A percentile compares a stretch with the other conserved stretches of the same genome.
Evolutionary conservation across 768 basidiomycete species (phyloP).

Genomic region (Podaxis pistillaris): DNA sequence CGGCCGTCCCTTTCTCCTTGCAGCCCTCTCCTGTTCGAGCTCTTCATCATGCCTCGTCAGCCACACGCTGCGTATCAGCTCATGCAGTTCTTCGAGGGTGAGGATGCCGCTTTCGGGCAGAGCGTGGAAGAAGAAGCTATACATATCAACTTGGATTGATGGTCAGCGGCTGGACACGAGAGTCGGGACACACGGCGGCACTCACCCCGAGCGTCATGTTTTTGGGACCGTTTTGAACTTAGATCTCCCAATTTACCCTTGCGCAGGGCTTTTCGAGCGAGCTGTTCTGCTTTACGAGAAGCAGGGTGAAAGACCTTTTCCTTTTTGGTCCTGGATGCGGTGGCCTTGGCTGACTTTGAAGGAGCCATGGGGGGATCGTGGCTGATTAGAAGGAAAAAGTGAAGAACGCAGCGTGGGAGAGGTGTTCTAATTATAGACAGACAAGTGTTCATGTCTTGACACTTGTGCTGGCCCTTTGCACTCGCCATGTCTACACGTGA

Average conservation of each 20-base stretch:
- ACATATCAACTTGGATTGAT: slow-evolving; percentile 59
- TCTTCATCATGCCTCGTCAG: slow-evolving; percentile 68
- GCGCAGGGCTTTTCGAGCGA: slow-evolving; percentile 63
- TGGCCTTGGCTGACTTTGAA: slow-evolving; percentile 34
- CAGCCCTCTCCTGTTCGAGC: slow-evolving; percentile 55
- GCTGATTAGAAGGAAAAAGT: slow-evolving; percentile 11
- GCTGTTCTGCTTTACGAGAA: slow-evolving; percentile 80
- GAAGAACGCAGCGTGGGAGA: slow-evolving; percentile 26
- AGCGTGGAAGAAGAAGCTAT: slow-evolving; percentile 74
- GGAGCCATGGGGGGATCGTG: slow-evolving; percentile 33
- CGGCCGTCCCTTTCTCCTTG: slow-evolving; percentile 71
- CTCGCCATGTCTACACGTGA: slow-evolving; percentile 45
- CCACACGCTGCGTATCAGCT: slow-evolving; percentile 66
- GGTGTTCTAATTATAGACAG: neutral
- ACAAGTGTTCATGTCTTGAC: neutral
- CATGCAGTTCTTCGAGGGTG: slow-evolving; percentile 64
- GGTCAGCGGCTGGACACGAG: slow-evolving; percentile 14
- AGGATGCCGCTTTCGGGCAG: slow-evolving; percentile 60
- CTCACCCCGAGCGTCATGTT: slow-evolving; percentile 54
- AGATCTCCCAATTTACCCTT: slow-evolving; percentile 64
- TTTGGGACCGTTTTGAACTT: slow-evolving; percentile 54
- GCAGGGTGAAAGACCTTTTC: slow-evolving; percentile 83
- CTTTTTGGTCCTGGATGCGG: slow-evolving; percentile 43
- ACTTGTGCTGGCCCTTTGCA: neutral
- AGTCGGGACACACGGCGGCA: slow-evolving; percentile 8